Base-by-base conservation (phyloP, 768 basidiomycete genomes). In the Hericium erinaceus region DNA sequence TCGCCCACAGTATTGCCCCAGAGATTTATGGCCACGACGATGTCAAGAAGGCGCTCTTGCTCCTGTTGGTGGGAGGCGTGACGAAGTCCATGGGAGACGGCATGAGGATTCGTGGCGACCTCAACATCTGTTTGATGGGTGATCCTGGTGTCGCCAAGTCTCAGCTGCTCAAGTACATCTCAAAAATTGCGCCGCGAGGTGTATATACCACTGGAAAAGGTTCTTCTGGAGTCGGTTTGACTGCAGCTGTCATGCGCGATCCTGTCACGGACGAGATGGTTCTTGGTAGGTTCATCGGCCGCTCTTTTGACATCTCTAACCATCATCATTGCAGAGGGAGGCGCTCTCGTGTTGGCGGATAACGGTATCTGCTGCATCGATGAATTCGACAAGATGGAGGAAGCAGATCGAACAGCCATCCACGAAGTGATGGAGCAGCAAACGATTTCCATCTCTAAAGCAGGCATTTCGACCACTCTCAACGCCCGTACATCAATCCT, bases 361-460 rank as follows among this genome's bases (percentile, higher is more conserved):
- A 99, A 99, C 63, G 97, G 97, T 28, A 99, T 99, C 66, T 98
- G 95, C 75, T 98, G 95, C 71, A 99, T 99, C 61, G 97, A 99
- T 64, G 97, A 99, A 69, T 99, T 99, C 68, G 97, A 99, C 76
- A 98, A 99, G 71, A 99, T 99, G 97, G 97, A 98, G 64, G 97
- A 99, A 73, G 71, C 92, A 0, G 97, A 98, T 70, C 80, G 97
- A 64, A 98, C 97, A 2, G 92, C 97, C 13, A 98, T 99, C 60
- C 97, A 99, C 74, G 97, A 99, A 79, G 97, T 99, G 59, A 99
- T 99, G 97, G 95, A 98, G 73, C 97, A 98, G 71, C 97, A 99
- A 74, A 99, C 97, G 0, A 98, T 99, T 57, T 98, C 95, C 2
- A 99, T 99, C 61, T 97, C 97, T 46, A 99, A 98, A 72, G 97